Conservation (phyloP, 2,329 filamentous ascomycete genomes). For the Xylariaceae sp. region DNA sequence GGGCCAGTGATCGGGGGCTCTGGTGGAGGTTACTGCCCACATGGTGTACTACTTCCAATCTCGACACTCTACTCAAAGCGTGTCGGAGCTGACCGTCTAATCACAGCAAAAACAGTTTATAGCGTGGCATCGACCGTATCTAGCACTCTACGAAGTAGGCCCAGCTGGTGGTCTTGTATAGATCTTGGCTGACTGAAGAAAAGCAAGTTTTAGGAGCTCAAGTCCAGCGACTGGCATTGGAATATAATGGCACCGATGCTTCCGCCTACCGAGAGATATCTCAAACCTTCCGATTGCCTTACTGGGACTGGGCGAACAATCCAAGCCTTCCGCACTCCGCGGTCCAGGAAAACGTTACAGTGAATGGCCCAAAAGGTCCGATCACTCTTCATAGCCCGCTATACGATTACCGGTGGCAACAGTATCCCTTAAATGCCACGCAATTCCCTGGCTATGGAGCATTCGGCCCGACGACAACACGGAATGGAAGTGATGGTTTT, state of each 20-base stretch:
- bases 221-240: conserved; percentile 44
- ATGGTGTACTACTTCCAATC: conserved; percentile 38
- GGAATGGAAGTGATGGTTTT: conserved; percentile 32
- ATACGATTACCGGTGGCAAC: conserved; percentile 49
- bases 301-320: conserved; percentile 53
- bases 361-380: conserved; percentile 41
- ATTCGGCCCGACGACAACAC: conserved; percentile 37
- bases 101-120: conserved; percentile 46
- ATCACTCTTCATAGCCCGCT: conserved; percentile 51
- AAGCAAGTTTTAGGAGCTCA: conserved; percentile 53
- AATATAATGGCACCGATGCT: conserved; percentile 38
- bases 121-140: conserved; percentile 56
- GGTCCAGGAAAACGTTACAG: conserved; percentile 35
- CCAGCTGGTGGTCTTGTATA: background rate
- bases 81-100: conserved; percentile 7
- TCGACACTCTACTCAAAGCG: background rate
- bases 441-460: conserved; percentile 36
- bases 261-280: conserved; percentile 44
- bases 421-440: conserved; percentile 33
- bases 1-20: conserved; percentile 30
- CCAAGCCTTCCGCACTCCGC: conserved; percentile 41
- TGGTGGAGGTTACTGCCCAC: conserved; percentile 25
- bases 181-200: conserved; percentile 7
- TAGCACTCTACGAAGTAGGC: conserved; percentile 53
- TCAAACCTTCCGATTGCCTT: conserved; percentile 46